A percentile compares a stretch with the other conserved stretches of the same genome.
These are phyloP conservation scores for Maudiozyma serrabonitensis DNA, from an alignment of 805 yeast genomes.

Conservation along the genomic window DNA sequence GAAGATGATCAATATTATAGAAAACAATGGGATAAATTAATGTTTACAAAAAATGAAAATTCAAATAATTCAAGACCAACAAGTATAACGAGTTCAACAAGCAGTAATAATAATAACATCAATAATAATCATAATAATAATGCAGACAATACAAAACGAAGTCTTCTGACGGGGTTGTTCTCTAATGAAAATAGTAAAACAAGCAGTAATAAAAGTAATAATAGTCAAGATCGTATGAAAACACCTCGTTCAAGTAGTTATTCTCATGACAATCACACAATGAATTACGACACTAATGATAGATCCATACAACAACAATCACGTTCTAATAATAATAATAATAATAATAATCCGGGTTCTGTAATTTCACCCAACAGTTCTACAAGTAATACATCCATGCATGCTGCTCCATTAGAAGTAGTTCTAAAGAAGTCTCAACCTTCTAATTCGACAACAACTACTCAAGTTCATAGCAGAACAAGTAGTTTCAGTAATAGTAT, in stretches of 20 bases:
- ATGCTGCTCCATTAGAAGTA: not conserved
- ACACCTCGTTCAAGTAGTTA: not conserved
- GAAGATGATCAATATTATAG: constrained; percentile 26
- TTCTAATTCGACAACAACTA: not conserved
- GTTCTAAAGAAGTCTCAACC: constrained; percentile 1
- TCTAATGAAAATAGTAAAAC: constrained; percentile 9
- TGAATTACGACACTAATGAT: not conserved
- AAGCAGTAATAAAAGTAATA: not conserved
- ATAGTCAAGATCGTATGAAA: no score
- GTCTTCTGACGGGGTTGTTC: constrained; percentile 26
- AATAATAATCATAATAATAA: not conserved
- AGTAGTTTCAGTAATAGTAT: constrained; percentile 28
- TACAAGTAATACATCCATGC: not conserved
- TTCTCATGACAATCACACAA: not conserved
- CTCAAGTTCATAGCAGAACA: not conserved
- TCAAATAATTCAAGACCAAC: not conserved
- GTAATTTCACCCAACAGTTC: not conserved
- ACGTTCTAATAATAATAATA: no score
- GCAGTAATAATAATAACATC: not conserved
- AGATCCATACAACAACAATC: not conserved
- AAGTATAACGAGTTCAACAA: not conserved
- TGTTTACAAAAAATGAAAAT: constrained; percentile 13
- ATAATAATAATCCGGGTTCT: not conserved
- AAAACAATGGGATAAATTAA: constrained; percentile 26
- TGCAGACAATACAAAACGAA: constrained; percentile 11